These are phyloP conservation scores for Hypoxylon sp. DNA, from an alignment of 2,329 filamentous ascomycete species.

Conservation along the genomic window DNA sequence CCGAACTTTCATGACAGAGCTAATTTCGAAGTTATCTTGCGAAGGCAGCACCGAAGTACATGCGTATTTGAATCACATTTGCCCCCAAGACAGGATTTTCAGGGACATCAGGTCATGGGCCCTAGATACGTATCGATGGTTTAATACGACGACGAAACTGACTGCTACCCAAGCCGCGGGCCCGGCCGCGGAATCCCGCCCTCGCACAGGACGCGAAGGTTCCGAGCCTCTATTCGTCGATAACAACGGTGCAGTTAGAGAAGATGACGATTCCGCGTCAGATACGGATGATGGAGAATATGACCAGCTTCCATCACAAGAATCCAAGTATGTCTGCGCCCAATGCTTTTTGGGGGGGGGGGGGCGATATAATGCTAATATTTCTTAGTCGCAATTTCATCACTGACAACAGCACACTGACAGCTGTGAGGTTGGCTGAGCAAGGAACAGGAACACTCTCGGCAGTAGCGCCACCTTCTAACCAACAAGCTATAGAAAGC, in stretches of 20 bases:
- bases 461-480: conserved; percentile 7
- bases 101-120: conserved; percentile 38
- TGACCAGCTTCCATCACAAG: conserved; percentile 32
- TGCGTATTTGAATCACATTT: conserved; percentile 21
- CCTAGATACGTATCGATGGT: conserved; percentile 23
- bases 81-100: conserved; percentile 29
- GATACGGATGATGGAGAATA: conserved; percentile 34
- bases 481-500: conserved; percentile 26
- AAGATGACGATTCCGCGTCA: conserved; percentile 35
- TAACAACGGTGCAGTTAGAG: conserved; percentile 16
- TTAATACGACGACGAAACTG: conserved; percentile 9
- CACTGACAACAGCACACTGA: conserved; percentile 31
- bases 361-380: too few species aligned
- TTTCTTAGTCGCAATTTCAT: conserved; percentile 41
- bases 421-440: conserved; percentile 37
- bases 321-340: conserved; percentile 32
- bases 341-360: too few species aligned
- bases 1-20: conserved; percentile 19
- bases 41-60: conserved; percentile 5
- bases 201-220: conserved; percentile 3
- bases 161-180: neutral
- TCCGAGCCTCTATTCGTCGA: conserved; percentile 28
- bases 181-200: neutral
- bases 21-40: conserved; percentile 22
- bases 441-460: neutral